Evolutionary conservation across 495 filamentous ascomycete genomes (phyloP).

Genomic region (Hypoxylon subgilvum): DNA sequence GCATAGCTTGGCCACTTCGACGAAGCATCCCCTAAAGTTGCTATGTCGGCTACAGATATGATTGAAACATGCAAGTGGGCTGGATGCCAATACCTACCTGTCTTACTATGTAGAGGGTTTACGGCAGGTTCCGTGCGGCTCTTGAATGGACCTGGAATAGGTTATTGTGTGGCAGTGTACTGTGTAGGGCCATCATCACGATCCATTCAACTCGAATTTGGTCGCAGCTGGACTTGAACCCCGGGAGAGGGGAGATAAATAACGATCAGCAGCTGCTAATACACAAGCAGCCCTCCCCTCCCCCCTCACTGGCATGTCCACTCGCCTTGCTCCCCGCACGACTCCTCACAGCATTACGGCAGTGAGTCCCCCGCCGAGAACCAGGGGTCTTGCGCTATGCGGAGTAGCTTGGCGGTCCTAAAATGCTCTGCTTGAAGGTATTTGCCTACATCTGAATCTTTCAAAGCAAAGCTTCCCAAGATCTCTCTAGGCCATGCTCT

Average conservation of each 20-base stretch:
- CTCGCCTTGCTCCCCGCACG: slow-evolving; percentile 13
- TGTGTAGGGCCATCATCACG: no score
- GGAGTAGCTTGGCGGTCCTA: slow-evolving; percentile 23
- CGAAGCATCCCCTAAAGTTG: slow-evolving; percentile 44
- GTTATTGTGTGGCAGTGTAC: no score
- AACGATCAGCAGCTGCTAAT: slow-evolving; percentile 5
- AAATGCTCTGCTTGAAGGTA: slow-evolving; percentile 5
- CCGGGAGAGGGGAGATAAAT: not conserved
- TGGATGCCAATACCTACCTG: no score
- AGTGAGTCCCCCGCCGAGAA: no score
- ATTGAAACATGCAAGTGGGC: no score
- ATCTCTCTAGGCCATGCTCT: no score
- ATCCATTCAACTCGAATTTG: no score
- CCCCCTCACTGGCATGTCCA: not conserved
- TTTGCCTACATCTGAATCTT: slow-evolving; percentile 1
- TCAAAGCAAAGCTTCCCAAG: not conserved
- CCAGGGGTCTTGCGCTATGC: not conserved
- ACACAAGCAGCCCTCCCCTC: not conserved
- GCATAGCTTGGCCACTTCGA: slow-evolving; percentile 51
- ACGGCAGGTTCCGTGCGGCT: no score
- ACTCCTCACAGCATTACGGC: slow-evolving; percentile 13
- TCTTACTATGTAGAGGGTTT: no score
- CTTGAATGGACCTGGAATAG: no score
- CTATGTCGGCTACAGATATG: slow-evolving; percentile 22
- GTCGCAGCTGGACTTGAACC: no score